phyloP scores from a whole-genome alignment of 1,284 basidiomycete genomes.

The Ganoderma lingzhi region DNA sequence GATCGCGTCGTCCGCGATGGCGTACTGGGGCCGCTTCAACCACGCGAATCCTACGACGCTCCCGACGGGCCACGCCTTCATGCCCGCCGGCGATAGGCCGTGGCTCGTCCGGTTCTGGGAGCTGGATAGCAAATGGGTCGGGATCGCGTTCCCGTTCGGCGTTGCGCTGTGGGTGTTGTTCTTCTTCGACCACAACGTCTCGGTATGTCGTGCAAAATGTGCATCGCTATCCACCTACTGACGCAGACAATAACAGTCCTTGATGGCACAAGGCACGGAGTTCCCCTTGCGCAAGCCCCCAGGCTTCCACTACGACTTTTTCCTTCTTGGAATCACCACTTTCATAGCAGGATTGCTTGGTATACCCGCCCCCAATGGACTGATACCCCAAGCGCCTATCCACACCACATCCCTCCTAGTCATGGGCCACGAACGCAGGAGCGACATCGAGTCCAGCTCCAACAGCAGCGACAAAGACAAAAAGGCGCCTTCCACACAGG shows the following conservation, averaged over 20 bases:
- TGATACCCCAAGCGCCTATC: slow-evolving; percentile 96
- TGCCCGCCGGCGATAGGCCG: slow-evolving; percentile 74
- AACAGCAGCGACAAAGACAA: not conserved
- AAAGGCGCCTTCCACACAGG: not conserved
- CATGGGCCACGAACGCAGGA: slow-evolving; percentile 62
- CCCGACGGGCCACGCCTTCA: slow-evolving; percentile 75
- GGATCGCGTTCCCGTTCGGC: slow-evolving; percentile 81
- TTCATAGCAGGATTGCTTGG: slow-evolving; percentile 93
- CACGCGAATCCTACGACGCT: slow-evolving; percentile 69
- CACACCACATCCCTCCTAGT: slow-evolving; percentile 90
- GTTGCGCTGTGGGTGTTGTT: slow-evolving; percentile 77
- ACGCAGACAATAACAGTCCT: slow-evolving; percentile 55
- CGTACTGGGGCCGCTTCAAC: slow-evolving; percentile 87
- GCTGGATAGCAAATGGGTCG: slow-evolving; percentile 90
- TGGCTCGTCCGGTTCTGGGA: slow-evolving; percentile 97
- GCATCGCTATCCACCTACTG: not conserved
- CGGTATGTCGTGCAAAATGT: slow-evolving; percentile 53
- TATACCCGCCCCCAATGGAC: slow-evolving; percentile 92
- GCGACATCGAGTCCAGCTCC: slow-evolving; percentile 49
- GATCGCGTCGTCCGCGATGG: slow-evolving; percentile 75
- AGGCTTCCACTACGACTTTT: slow-evolving; percentile 92
- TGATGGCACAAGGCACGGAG: slow-evolving; percentile 93
- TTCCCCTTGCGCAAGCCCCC: slow-evolving; percentile 93
- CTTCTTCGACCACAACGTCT: slow-evolving; percentile 88
- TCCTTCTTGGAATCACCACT: slow-evolving; percentile 91